Evolutionary conservation across 768 basidiomycete species (phyloP).

Genomic region (Lentinula detonsa): DNA sequence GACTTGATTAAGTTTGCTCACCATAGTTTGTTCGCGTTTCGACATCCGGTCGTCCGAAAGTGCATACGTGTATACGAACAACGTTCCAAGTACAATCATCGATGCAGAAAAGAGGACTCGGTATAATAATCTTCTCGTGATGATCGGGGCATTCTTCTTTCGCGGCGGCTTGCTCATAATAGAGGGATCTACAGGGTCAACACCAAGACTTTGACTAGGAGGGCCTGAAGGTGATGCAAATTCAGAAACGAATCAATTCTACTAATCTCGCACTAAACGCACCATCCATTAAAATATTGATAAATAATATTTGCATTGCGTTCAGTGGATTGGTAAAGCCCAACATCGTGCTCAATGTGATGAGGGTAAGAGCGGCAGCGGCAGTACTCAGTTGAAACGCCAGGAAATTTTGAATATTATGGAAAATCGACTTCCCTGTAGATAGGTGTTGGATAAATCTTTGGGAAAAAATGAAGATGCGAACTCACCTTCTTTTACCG

Average conservation of each 20-base stretch:
- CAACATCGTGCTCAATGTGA: constrained; percentile 89
- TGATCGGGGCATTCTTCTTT: constrained; percentile 85
- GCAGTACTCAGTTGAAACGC: constrained; percentile 97
- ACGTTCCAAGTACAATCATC: constrained; percentile 83
- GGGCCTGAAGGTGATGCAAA: constrained; percentile 49
- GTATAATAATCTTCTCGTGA: constrained; percentile 63
- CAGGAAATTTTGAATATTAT: constrained; percentile 98
- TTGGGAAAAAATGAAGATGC: not conserved
- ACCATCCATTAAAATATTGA: constrained; percentile 99
- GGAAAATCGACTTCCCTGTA: constrained; percentile 92
- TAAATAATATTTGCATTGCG: constrained; percentile 98
- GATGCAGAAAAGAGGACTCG: constrained; percentile 91
- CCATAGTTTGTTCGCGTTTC: constrained; percentile 93
- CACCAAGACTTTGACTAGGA: constrained; percentile 92
- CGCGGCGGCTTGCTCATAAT: constrained; percentile 94
- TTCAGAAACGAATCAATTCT: not conserved
- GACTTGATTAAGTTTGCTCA: constrained; percentile 27
- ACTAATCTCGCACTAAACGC: constrained; percentile 15
- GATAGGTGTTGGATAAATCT: constrained; percentile 8
- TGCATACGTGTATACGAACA: constrained; percentile 83
- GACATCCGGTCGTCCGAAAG: constrained; percentile 81
- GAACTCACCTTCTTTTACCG: constrained; percentile 80
- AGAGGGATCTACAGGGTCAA: constrained; percentile 91
- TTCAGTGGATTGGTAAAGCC: constrained; percentile 90
- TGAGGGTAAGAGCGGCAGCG: constrained; percentile 91